A percentile compares a stretch with the other conserved stretches of the same genome.
Evolutionary conservation across 768 basidiomycete genomes (phyloP).

Genomic region (Crucibulum laeve): DNA sequence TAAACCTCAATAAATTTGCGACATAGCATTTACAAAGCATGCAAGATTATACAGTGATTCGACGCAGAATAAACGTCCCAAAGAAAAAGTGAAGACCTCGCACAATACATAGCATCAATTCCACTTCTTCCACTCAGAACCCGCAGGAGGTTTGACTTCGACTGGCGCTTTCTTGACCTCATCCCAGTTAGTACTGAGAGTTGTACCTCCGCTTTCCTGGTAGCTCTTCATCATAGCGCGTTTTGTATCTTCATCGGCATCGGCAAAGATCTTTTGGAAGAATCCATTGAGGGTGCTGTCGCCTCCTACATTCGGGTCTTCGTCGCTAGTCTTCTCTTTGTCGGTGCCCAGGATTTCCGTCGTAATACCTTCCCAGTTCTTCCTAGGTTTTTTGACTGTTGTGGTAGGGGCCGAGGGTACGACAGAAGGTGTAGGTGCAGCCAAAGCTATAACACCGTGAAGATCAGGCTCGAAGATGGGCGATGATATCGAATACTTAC

Average conservation of each 20-base stretch:
- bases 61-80: background rate
- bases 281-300: constrained; percentile 83
- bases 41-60: background rate
- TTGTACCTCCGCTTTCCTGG: constrained; percentile 91
- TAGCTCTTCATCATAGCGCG: constrained; percentile 99
- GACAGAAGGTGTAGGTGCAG: constrained; percentile 23
- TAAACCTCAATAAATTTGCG: too few species aligned
- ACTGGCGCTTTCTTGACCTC: constrained; percentile 72
- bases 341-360: constrained; percentile 60
- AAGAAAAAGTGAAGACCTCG: background rate
- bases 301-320: constrained; percentile 89
- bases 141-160: constrained; percentile 78
- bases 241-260: constrained; percentile 88
- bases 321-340: constrained; percentile 61
- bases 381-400: constrained; percentile 41
- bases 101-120: constrained; percentile 23
- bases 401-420: constrained; percentile 27
- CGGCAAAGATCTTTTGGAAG: constrained; percentile 88
- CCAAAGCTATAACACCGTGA: constrained; percentile 18
- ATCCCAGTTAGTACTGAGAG: constrained; percentile 93
- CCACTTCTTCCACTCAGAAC: constrained; percentile 85
- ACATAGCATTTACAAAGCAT: constrained; percentile 1
- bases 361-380: constrained; percentile 92
- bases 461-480: constrained; percentile 1
- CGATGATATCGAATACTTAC: constrained; percentile 35